Base-by-base conservation (phyloP, 148 eudicot genomes). In the Rhododendron simsii region DNA sequence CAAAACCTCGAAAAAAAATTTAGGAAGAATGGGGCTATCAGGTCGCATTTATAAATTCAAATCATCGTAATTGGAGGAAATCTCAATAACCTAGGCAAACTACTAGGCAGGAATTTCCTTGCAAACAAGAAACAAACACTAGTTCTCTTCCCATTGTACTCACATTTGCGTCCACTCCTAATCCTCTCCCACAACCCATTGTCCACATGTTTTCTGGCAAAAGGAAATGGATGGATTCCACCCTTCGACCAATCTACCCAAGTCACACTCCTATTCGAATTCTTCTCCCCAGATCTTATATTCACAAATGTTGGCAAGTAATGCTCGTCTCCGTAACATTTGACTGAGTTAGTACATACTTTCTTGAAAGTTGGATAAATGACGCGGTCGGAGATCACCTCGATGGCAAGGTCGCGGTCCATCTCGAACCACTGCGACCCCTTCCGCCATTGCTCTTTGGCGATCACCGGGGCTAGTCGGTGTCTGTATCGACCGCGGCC, bases 351-450 rank as follows among this genome's bases (percentile, higher is more conserved):
- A 33, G 35, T 33, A 80, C 98, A 95, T 67, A 67, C 87, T 26
- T 47, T 87, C 26, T 84, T 37, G 48, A 96, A 94, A 10, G 88
- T 59, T 0, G 87, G 75, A 26, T 81, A 90, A 47, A 87, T 92
- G 15, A 57, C 85, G 13, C 33, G 47, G 71, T 96, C 98, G 0
- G 94, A 85, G 4, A 96, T 41, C 0, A 94, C 88, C 44, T 88
- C 91, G 0, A 89, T 0, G 30, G 98, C 98, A 0, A 94, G 87
- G 15, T 84, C 71, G 0, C 98, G 96, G 53, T 91, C 88, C 59
- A 93, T 88, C 82, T 89, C 93, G 59, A 96, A 91, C 98, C 98
- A 95, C 65, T 94, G 98, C 0, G 96, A 85, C 5, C 96, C 95
- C 79, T 95, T 95, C 1, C 93, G 93, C 96, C 98, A 94, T 10